Base-by-base conservation (phyloP, 306 rosid species). In the Mimosa bimucronata region DNA sequence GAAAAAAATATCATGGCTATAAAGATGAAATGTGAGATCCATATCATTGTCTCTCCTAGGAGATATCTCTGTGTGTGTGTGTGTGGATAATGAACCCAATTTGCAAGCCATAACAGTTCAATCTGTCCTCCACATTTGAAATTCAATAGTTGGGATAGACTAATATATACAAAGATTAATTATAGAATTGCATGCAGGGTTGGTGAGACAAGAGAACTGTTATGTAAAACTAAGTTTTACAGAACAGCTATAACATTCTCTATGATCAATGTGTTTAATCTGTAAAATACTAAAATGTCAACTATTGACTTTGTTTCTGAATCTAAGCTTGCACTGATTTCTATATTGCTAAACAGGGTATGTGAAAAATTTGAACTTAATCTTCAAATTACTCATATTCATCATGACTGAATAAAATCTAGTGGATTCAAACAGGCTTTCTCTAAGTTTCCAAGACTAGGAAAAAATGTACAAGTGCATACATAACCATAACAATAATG, bases 121-220 rank as follows among this genome's bases (percentile, higher is more conserved):
- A 83, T 80, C 78, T 77, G 81, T 80, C 42, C 26, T 61, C 83
- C 76, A 73, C 16, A 38, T 15, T 38, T 38, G 19, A 23, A 37
- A 53, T 26, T 61, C 31, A 70, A 50, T 41, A 77, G 57, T 72
- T 77, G 72, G 18, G 12, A 34, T n/a, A n/a, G 40, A 71, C 58
- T 71, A 52, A 41, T n/a, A 85, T 64, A 57, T 31, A 75, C 83
- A 66, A 38, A 19, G 26, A 9, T 64, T 66, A 34, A 66, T 37
- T 7, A 0, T 10, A 34, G 10, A 66, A 31, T 31, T 18, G 41
- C 23, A 65, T 31, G 70, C 45, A 66, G 71, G 7, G 28, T 23
- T 8, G 30, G 28, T 34, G 46, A 34, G 71, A 23, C 15, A 3
- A 16, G 23, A 66, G 6, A 37, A 37, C 25, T 7, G 46, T 66